Percentiles rank a stretch among this genome's conserved stretches.
Evolutionary conservation across 306 rosid species (phyloP).

Genomic region (Dalbergia cultrata): DNA sequence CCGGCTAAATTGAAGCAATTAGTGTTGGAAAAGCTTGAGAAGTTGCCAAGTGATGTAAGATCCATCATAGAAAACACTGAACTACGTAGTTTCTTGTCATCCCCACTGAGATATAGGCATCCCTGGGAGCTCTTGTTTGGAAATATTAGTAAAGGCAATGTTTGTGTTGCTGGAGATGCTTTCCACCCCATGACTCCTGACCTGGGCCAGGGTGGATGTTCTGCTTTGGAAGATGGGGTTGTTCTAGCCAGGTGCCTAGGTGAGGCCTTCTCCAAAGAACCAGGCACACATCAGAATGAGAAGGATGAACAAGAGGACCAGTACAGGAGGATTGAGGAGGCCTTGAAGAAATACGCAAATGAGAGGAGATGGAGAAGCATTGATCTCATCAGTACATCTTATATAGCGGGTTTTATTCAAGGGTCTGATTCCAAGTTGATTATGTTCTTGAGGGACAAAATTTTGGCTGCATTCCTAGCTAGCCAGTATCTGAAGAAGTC

Average conservation of each 20-base stretch:
- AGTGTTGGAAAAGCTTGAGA: conserved; percentile 64
- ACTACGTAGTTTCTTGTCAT: conserved; percentile 39
- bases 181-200: conserved; percentile 80
- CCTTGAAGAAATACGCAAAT: conserved; percentile 65
- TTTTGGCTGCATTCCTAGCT: conserved; percentile 53
- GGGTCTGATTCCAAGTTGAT: conserved; percentile 49
- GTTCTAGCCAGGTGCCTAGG: conserved; percentile 71
- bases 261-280: conserved; percentile 52
- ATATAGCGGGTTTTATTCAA: conserved; percentile 59
- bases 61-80: conserved; percentile 55
- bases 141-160: conserved; percentile 67
- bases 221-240: conserved; percentile 71
- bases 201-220: conserved; percentile 71
- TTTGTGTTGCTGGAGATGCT: conserved; percentile 78
- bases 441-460: conserved; percentile 59
- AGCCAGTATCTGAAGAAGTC: conserved; percentile 40
- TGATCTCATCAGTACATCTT: conserved; percentile 53
- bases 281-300: background rate
- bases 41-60: conserved; percentile 52
- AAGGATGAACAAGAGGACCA: conserved; percentile 33
- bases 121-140: conserved; percentile 78
- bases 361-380: conserved; percentile 81
- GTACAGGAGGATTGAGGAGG: conserved; percentile 54
- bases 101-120: conserved; percentile 59
- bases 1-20: conserved; percentile 57